A percentile compares a stretch with the other conserved stretches of the same genome.
Evolutionary conservation across 2,329 filamentous ascomycete genomes (phyloP).

Genomic region (Cladosporium cucumerinum): DNA sequence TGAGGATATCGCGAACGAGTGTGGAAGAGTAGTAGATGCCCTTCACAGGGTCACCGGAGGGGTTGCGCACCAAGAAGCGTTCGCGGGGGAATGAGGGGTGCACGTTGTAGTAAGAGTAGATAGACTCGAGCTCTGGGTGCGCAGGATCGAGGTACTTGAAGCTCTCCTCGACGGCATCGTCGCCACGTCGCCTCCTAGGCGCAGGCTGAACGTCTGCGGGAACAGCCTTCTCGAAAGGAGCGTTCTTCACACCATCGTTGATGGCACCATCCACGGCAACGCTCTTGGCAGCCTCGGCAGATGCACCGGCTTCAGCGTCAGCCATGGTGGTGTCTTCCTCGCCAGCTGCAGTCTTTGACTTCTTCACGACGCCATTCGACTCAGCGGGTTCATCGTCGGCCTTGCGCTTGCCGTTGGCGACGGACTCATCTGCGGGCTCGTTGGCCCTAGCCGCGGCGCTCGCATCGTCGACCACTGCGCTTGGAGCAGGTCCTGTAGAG

Average conservation of each 20-base stretch:
- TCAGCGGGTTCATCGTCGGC: constrained; percentile 17
- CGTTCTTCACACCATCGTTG: constrained; percentile 21
- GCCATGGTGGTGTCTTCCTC: constrained; percentile 16
- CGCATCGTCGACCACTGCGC: constrained; percentile 3
- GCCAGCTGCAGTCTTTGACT: constrained; percentile 15
- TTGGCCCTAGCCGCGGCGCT: constrained; percentile 21
- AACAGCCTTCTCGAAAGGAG: constrained; percentile 26
- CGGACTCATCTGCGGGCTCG: constrained; percentile 9
- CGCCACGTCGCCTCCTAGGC: constrained; percentile 22
- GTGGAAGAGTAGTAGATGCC: constrained; percentile 94
- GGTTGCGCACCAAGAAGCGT: constrained; percentile 95
- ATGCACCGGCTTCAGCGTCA: constrained; percentile 16
- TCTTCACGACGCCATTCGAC: constrained; percentile 10
- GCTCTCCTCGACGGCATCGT: constrained; percentile 71
- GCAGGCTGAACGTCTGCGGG: constrained; percentile 19
- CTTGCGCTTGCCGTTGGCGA: constrained; percentile 15
- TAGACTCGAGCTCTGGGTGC: constrained; percentile 71
- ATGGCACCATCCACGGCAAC: constrained; percentile 17
- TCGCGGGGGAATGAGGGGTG: constrained; percentile 81
- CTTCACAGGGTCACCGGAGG: constrained; percentile 79
- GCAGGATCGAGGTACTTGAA: constrained; percentile 82
- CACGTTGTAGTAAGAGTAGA: constrained; percentile 81
- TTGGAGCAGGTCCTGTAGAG: constrained; percentile 16
- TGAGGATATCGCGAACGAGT: constrained; percentile 79
- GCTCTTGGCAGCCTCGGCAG: not conserved